phyloP scores from a whole-genome alignment of 2,329 filamentous ascomycete genomes.

The Verticillium longisporum region DNA sequence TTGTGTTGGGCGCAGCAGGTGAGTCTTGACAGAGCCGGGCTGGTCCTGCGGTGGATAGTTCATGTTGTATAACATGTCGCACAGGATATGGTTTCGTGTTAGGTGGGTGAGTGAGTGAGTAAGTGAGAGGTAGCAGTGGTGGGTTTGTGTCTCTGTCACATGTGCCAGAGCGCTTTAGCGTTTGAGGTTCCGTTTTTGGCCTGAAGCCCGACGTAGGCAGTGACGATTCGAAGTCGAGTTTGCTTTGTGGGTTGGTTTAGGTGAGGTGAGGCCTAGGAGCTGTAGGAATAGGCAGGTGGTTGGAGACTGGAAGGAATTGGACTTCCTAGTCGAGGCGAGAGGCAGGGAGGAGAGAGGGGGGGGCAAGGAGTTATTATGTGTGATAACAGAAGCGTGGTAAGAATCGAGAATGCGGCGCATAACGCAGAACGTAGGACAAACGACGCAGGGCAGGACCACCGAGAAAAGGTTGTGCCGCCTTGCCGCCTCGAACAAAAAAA shows the following conservation, averaged over 20 bases:
- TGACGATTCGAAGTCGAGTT: background rate
- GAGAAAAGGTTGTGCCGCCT: background rate
- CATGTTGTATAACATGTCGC: conserved; percentile 18
- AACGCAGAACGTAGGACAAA: background rate
- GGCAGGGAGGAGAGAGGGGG: too few species aligned
- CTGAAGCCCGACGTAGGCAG: background rate
- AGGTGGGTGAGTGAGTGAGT: background rate
- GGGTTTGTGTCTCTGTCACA: background rate
- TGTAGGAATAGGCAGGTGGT: background rate
- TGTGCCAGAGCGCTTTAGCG: background rate
- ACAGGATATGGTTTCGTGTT: background rate
- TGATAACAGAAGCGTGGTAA: background rate
- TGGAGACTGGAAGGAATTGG: background rate
- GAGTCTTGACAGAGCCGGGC: conserved; percentile 1
- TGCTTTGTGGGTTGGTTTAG: background rate
- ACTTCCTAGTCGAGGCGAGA: background rate
- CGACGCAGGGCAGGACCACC: background rate
- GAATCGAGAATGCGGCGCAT: background rate
- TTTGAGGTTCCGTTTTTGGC: background rate
- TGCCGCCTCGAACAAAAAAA: background rate
- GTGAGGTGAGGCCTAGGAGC: background rate
- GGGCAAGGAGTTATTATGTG: background rate
- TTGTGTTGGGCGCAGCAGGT: background rate
- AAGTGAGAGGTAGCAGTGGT: too few species aligned
- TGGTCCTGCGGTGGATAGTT: conserved; percentile 14